A percentile compares a stretch with the other conserved stretches of the same genome.
Evolutionary conservation across 2,329 filamentous ascomycete species (phyloP).

Genomic region (Helotiales sp.): DNA sequence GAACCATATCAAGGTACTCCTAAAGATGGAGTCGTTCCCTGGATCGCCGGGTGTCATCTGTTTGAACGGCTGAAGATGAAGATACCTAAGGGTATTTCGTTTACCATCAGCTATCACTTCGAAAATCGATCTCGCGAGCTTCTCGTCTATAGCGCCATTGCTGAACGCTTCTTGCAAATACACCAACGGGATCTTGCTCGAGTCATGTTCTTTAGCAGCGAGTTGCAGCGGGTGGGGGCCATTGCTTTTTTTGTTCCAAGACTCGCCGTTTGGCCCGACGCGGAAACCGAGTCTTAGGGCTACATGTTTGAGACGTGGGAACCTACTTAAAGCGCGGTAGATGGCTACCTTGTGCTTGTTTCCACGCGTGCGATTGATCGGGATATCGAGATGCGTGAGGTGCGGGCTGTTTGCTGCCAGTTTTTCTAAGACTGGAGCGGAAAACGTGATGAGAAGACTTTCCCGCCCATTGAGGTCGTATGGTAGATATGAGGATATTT

Average conservation of each 20-base stretch:
- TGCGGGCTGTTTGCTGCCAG: background rate
- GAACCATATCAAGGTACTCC: background rate
- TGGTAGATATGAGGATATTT: background rate
- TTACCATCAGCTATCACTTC: background rate
- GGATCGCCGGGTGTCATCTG: background rate
- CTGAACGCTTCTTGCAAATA: background rate
- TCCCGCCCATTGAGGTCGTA: background rate
- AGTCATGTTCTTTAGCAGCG: background rate
- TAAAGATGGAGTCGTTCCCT: background rate
- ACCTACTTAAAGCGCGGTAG: background rate
- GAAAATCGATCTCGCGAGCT: background rate
- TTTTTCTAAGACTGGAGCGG: background rate
- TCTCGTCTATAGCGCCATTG: background rate
- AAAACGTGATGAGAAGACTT: background rate
- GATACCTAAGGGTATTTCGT: background rate
- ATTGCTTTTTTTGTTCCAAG: background rate
- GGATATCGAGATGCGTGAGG: background rate
- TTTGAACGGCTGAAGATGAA: background rate
- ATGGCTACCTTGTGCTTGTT: background rate
- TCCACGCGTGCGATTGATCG: background rate
- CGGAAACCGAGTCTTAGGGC: background rate
- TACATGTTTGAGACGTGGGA: background rate
- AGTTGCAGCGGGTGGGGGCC: background rate
- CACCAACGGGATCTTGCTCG: background rate
- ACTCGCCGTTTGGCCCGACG: background rate